Evolutionary conservation across 2,329 filamentous ascomycete species (phyloP).

Genomic region (Colletotrichum falcatum): DNA sequence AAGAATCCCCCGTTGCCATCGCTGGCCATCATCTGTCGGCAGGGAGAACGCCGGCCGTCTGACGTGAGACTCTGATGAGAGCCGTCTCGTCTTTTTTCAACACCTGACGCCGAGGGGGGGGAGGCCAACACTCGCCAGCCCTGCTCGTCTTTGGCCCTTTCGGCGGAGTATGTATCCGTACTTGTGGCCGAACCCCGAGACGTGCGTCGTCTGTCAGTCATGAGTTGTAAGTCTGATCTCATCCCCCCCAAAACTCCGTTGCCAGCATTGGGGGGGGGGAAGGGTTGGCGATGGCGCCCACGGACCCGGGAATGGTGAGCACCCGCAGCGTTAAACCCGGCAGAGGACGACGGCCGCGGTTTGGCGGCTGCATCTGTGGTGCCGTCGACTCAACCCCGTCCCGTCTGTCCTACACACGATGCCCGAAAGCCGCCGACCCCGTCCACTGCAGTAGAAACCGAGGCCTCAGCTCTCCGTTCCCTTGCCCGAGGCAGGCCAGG

Average conservation of each 20-base stretch:
- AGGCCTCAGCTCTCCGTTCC: not conserved
- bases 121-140: not conserved
- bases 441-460: no score
- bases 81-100: no score
- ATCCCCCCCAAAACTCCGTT: not conserved
- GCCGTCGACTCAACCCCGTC: not conserved
- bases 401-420: not conserved
- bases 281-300: no score
- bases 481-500: not conserved
- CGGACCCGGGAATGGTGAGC: not conserved
- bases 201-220: slow-evolving; percentile 1
- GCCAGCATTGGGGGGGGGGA: not conserved
- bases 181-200: not conserved
- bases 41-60: no score
- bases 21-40: not conserved
- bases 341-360: no score
- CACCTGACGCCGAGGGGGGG: no score
- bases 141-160: not conserved
- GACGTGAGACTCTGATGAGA: no score
- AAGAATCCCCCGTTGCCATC: no score
- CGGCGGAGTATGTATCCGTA: no score
- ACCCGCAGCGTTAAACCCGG: not conserved
- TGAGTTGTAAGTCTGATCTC: not conserved
- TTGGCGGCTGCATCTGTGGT: not conserved
- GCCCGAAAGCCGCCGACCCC: not conserved